Base-by-base conservation (phyloP, 163 green algal species). In the Chlorella variabilis region DNA sequence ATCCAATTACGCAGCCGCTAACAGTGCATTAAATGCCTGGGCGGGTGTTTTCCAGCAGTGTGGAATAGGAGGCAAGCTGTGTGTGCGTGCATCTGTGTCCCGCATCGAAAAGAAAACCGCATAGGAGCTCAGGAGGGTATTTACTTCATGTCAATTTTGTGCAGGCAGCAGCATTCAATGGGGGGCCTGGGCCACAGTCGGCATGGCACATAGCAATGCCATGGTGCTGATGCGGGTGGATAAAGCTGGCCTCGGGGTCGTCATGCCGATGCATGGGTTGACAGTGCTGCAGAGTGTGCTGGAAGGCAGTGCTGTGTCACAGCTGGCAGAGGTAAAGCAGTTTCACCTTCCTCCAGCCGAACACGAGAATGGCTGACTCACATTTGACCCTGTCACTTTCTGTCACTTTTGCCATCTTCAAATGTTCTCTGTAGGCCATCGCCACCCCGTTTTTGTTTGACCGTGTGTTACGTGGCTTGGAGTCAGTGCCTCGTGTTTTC, bases 131-230 rank as follows among this genome's bases (percentile, higher is more conserved):
- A 54, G 11, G 45, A 54, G 15, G 45, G 45, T 54, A 54, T 23
- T 54, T 11, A 54, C 45, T 54, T 54, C 15, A 54, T 11, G 20
- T 27, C 51, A 62, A 25, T 15, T 9, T n/a, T 62, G 51, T 67
- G 33, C 71, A 23, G 56, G 48, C 8, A 83, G 29, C 49, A 92
- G 84, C 65, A 73, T 97, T 0, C 89, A 96, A 82, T 98, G 94
- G 94, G 94, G 93, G 9, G 92, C 93, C 3, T 98, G 94, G 94
- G 83, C 85, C 27, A 80, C 70, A 29, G 82, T 84, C 49, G 93
- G 93, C 82, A 97, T 96, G 93, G 91, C 93, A 1, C 39, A 71
- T 6, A n/a, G 23, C 31, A 42, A 58, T 27, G 1, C 56, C 23
- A 17, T 23, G 25, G 63, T 82, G 58, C 41, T 85, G 23, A 41